Evolutionary conservation across 2,329 filamentous ascomycete species (phyloP), one percentile per base, ranked within the genome.

Genomic region (Botryosphaeria dothidea): DNA sequence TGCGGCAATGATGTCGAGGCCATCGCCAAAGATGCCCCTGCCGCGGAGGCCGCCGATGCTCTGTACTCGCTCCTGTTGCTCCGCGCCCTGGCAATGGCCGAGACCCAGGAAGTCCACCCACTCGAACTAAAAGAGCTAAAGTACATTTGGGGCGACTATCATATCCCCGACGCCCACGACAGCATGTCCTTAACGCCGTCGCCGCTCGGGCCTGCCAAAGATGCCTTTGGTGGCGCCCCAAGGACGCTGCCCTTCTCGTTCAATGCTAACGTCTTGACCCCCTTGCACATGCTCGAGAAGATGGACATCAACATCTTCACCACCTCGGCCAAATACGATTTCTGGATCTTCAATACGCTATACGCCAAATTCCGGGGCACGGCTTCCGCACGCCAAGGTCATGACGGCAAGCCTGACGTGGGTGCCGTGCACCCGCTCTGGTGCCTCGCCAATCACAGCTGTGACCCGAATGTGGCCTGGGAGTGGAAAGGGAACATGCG

Each of bases 371-470:
- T 97, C 77, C 87, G 95, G 25, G 95, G 92, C 61, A 97, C 93
- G 0, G 95, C 95, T 0, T 96, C 92, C 2, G 94, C 93, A 4
- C 86, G 92, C 43, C 89, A 82, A 56, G 75, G 80, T 4, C 85
- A 84, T 0, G 91, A 94, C 68, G 92, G 93, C 3, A 87, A 92
- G 9, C 94, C 95, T 0, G 95, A 98, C 72, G 90, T 97, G 4
- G 92, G 92, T 29, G 94, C 94, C 29, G 93, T 98, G 29, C 93
- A 98, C 79, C 93, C 94, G 1, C 88, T 96, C 70, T 99, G 95
- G 93, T 98, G 93, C 78, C 83, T 98, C 31, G 93, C 94, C 29
- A 99, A 99, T 73, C 95, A 99, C 76, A 92, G 93, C 75, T 99
- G 95, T 78, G 89, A 97, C 74, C 95, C 95, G 8, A 97, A 97